A percentile compares a stretch with the other conserved stretches of the same genome.
Evolutionary conservation across 495 filamentous ascomycete species (phyloP).

Genomic region (Annulohypoxylon bovei): DNA sequence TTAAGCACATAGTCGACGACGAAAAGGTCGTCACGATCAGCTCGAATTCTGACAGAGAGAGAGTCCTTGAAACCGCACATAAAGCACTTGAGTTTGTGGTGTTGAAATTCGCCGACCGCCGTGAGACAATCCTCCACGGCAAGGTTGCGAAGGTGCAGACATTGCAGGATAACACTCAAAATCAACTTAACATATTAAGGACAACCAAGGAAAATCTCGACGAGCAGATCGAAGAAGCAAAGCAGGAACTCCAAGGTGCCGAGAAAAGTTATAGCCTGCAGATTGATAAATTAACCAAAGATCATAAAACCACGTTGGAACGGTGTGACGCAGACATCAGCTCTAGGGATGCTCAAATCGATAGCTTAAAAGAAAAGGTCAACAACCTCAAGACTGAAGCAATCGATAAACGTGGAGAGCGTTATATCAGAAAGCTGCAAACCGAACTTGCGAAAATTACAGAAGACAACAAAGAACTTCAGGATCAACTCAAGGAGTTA

Average conservation of each 20-base stretch:
- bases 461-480: background rate
- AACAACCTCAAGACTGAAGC: background rate
- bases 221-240: background rate
- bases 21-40: background rate
- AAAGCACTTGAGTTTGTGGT: too few species aligned
- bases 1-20: background rate
- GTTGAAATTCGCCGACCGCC: background rate
- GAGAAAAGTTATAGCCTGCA: background rate
- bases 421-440: background rate
- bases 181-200: background rate
- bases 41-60: background rate
- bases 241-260: background rate
- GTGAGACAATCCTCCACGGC: background rate
- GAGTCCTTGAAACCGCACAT: too few species aligned
- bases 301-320: background rate
- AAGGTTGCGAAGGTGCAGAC: background rate
- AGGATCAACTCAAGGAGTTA: background rate
- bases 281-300: background rate
- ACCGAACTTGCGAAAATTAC: background rate
- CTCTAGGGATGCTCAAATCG: background rate
- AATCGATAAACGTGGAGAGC: too few species aligned
- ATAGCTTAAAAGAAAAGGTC: background rate
- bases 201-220: background rate
- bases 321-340: conserved; percentile 8
- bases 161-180: background rate